Evolutionary conservation across 2,329 filamentous ascomycete genomes (phyloP).

Genomic region (Penicillium brevicompactum): DNA sequence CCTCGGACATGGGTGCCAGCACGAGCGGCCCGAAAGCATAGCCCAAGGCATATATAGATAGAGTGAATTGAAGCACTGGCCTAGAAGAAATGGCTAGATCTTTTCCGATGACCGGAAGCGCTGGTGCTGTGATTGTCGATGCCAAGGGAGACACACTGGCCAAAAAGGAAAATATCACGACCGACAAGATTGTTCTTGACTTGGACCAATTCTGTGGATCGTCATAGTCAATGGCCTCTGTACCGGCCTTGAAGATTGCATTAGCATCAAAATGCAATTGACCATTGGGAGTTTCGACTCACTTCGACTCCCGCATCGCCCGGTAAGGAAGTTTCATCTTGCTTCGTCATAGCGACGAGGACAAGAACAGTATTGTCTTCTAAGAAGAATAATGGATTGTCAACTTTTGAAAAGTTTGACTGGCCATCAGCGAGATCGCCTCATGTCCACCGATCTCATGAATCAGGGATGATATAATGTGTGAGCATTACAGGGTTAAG

Average conservation of each 20-base stretch:
- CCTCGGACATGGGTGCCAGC: conserved; percentile 50
- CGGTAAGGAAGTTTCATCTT: neutral
- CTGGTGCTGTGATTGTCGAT: conserved; percentile 55
- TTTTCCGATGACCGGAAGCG: conserved; percentile 47
- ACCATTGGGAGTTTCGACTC: no score
- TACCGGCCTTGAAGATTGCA: no score
- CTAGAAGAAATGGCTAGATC: conserved; percentile 51
- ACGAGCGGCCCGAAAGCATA: conserved; percentile 49
- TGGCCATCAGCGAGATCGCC: neutral
- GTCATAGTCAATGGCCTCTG: neutral
- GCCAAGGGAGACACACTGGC: conserved; percentile 37
- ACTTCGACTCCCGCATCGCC: neutral
- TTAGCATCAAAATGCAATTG: no score
- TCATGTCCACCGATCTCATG: neutral
- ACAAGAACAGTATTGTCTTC: neutral
- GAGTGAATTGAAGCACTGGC: conserved; percentile 34
- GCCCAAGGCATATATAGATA: conserved; percentile 52
- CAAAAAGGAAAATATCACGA: neutral
- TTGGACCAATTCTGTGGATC: neutral
- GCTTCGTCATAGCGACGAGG: neutral
- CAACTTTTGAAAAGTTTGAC: neutral
- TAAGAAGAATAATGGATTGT: neutral
- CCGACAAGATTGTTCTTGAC: neutral
- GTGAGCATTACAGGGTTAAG: neutral
- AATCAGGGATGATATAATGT: neutral